phyloP scores from a whole-genome alignment of 345 rosid genomes.

The Camelina sativa region DNA sequence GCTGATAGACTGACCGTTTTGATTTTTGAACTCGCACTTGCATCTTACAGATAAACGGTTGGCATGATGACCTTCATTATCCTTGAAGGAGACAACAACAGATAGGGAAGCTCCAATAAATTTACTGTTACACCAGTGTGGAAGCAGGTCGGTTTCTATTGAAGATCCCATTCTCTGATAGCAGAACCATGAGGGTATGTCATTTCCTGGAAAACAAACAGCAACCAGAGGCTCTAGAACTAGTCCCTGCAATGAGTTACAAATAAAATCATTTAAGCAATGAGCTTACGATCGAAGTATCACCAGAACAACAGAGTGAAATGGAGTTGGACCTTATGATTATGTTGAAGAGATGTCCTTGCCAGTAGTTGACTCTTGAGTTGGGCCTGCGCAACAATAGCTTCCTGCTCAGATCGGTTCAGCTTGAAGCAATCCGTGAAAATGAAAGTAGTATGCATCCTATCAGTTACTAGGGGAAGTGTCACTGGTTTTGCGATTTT shows the following conservation, averaged over 20 bases:
- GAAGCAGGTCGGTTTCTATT: conserved; percentile 18
- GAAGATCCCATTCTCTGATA: conserved; percentile 39
- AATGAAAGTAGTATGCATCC: conserved; percentile 30
- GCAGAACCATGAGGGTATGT: conserved; percentile 36
- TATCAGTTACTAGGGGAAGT: conserved; percentile 32
- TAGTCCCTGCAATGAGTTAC: conserved; percentile 32
- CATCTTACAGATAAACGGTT: conserved; percentile 39
- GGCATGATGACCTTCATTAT: conserved; percentile 4
- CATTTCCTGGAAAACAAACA: conserved; percentile 39
- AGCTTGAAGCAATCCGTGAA: conserved; percentile 38
- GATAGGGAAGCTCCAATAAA: conserved; percentile 36
- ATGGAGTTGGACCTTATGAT: conserved; percentile 21
- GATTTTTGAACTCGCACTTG: conserved; percentile 19
- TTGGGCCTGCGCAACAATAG: conserved; percentile 35
- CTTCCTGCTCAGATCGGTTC: conserved; percentile 30
- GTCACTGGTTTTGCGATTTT: conserved; percentile 17
- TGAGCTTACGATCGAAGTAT: neutral
- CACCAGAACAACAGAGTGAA: neutral
- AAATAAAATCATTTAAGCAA: conserved; percentile 12
- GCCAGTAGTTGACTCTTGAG: conserved; percentile 39
- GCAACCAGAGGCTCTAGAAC: conserved; percentile 34
- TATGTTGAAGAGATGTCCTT: conserved; percentile 29
- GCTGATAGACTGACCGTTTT: conserved; percentile 22
- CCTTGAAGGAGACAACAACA: conserved; percentile 36
- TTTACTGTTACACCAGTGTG: conserved; percentile 40